Conservation (phyloP, 1,284 basidiomycete genomes). For the Ustilago loliicola region DNA sequence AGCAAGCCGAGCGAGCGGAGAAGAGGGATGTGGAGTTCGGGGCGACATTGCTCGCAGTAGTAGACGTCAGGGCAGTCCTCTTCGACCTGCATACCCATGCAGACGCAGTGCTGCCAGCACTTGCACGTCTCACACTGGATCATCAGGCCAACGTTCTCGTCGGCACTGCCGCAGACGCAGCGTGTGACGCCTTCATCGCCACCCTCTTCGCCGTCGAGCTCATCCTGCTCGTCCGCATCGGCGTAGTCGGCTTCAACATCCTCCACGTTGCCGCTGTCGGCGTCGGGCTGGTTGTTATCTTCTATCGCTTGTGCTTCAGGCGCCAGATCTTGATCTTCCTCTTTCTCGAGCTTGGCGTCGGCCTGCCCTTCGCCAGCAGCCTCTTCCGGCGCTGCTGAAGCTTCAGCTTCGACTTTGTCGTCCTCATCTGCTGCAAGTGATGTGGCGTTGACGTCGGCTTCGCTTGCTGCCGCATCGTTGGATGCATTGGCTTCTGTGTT, state of each 20-base stretch:
- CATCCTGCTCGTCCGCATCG: slow-evolving; percentile 43
- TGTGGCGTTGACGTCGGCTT: not conserved
- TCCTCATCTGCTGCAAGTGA: slow-evolving; percentile 11
- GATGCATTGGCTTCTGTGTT: not conserved
- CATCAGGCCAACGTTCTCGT: slow-evolving; percentile 81
- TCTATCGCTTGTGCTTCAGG: slow-evolving; percentile 4
- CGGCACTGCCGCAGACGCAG: slow-evolving; percentile 89
- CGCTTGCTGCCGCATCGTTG: slow-evolving; percentile 4
- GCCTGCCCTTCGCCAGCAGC: slow-evolving; percentile 8
- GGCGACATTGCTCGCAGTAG: slow-evolving; percentile 93
- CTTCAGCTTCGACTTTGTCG: not conserved
- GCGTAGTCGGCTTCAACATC: slow-evolving; percentile 29
- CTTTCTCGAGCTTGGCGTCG: slow-evolving; percentile 20
- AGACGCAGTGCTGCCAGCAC: slow-evolving; percentile 97
- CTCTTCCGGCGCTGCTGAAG: slow-evolving; percentile 29
- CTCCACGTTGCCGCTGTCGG: slow-evolving; percentile 14
- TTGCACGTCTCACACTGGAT: slow-evolving; percentile 97
- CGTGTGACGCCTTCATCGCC: slow-evolving; percentile 86
- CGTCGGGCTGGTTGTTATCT: not conserved
- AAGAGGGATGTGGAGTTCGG: slow-evolving; percentile 79
- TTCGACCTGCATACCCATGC: slow-evolving; percentile 92
- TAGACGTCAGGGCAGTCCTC: slow-evolving; percentile 77
- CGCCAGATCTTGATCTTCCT: slow-evolving; percentile 12
- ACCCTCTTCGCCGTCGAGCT: slow-evolving; percentile 73
- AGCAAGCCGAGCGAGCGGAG: slow-evolving; percentile 66